A percentile compares a stretch with the other conserved stretches of the same genome.
Evolutionary conservation across 192 early-diverging fungal species (phyloP).

Genomic region (Mortierella claussenii): DNA sequence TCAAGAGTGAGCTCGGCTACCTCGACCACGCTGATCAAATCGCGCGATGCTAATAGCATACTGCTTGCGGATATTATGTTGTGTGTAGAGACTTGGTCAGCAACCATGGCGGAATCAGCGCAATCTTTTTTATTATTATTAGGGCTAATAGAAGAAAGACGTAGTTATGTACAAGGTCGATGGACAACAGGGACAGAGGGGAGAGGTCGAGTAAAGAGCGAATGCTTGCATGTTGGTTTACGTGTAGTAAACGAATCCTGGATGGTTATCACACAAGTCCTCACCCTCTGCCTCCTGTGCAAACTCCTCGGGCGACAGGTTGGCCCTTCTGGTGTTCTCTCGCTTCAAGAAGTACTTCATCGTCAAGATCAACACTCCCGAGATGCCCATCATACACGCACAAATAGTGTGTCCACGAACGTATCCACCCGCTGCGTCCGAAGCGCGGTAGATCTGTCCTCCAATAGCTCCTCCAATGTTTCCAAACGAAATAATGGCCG

Average conservation of each 20-base stretch:
- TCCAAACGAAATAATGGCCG: slow-evolving; percentile 73
- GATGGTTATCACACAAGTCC: slow-evolving; percentile 60
- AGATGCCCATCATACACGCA: slow-evolving; percentile 61
- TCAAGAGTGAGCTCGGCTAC: no score
- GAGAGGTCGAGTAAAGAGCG: neutral
- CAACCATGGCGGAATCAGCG: no score
- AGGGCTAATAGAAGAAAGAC: no score
- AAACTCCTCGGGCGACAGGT: slow-evolving; percentile 60
- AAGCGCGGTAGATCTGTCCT: slow-evolving; percentile 76
- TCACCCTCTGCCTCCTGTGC: slow-evolving; percentile 49
- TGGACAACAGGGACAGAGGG: no score
- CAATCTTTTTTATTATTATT: slow-evolving; percentile 1
- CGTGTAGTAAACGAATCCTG: slow-evolving; percentile 46
- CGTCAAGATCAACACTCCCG: slow-evolving; percentile 56
- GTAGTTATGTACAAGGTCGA: no score
- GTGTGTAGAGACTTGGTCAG: no score
- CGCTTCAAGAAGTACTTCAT: slow-evolving; percentile 64
- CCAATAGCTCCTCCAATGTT: slow-evolving; percentile 81
- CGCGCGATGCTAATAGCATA: no score
- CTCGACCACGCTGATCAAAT: no score
- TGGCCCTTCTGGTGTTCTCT: slow-evolving; percentile 70
- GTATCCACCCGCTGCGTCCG: slow-evolving; percentile 66
- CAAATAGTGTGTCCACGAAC: slow-evolving; percentile 58
- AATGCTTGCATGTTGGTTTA: slow-evolving; percentile 8
- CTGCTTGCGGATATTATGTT: no score